phyloP scores from a whole-genome alignment of 2,329 filamentous ascomycete genomes.

The Colletotrichum spaethianum region DNA sequence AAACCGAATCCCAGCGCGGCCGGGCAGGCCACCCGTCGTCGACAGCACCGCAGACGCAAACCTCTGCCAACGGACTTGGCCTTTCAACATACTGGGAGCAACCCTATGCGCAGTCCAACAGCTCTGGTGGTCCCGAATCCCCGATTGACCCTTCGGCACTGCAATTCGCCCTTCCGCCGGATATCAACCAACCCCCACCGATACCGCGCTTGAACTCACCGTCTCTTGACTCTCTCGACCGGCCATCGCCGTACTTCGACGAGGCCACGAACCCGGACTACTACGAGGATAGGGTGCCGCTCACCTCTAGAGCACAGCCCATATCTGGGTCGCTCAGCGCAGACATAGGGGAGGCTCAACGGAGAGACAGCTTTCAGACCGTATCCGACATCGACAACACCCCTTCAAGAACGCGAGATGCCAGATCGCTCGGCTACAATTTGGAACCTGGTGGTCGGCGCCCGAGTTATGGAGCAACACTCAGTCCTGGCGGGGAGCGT shows the following conservation, averaged over 20 bases:
- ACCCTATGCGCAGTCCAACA: conserved; percentile 57
- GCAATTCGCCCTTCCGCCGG: conserved; percentile 69
- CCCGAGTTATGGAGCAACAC: conserved; percentile 70
- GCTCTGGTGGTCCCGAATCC: conserved; percentile 58
- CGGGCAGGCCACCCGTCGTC: conserved; percentile 22
- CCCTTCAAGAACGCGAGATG: conserved; percentile 62
- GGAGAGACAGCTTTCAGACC: conserved; percentile 71
- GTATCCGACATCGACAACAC: conserved; percentile 70
- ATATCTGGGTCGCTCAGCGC: conserved; percentile 65
- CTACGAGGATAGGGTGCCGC: conserved; percentile 70
- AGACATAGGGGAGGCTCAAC: conserved; percentile 56
- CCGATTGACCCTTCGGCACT: conserved; percentile 68
- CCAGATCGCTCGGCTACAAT: conserved; percentile 68
- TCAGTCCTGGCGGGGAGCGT: conserved; percentile 64
- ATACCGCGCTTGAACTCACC: conserved; percentile 31
- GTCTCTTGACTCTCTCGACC: conserved; percentile 50
- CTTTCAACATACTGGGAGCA: conserved; percentile 69
- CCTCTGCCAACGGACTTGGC: conserved; percentile 54
- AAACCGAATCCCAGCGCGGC: conserved; percentile 31
- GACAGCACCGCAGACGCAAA: conserved; percentile 7
- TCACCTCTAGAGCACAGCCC: conserved; percentile 69
- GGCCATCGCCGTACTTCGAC: conserved; percentile 52
- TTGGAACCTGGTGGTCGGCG: conserved; percentile 71
- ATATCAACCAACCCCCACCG: conserved; percentile 55
- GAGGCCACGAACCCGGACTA: conserved; percentile 56